These are phyloP conservation scores for Paecilomyces formosus DNA, from an alignment of 2,329 filamentous ascomycete genomes.

Conservation along the genomic window DNA sequence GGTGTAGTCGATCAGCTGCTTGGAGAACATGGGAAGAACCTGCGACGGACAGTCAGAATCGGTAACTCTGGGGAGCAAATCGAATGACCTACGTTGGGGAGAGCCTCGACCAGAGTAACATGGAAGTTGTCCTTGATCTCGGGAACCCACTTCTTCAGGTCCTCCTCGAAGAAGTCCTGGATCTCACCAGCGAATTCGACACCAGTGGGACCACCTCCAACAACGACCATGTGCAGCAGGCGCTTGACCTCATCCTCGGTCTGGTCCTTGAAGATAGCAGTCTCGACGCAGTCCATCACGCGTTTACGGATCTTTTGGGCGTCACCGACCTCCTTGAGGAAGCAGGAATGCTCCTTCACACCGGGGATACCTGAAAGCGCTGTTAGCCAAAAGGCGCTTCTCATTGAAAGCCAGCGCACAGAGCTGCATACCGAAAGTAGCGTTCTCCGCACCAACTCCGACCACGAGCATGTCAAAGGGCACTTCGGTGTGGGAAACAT, in stretches of 20 bases:
- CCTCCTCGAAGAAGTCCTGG: conserved; percentile 97
- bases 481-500: conserved; percentile 74
- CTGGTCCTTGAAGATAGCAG: conserved; percentile 97
- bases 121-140: conserved; percentile 93
- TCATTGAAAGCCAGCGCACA: not conserved
- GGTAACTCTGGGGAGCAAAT: not conserved
- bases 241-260: conserved; percentile 79
- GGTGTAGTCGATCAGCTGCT: conserved; percentile 98
- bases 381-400: conserved; percentile 6
- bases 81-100: conserved; percentile 65
- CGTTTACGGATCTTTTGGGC: conserved; percentile 94
- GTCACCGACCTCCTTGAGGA: conserved; percentile 96
- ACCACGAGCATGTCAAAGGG: conserved; percentile 98
- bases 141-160: conserved; percentile 96
- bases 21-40: conserved; percentile 93
- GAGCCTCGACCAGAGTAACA: conserved; percentile 92
- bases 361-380: conserved; percentile 64
- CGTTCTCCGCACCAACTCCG: conserved; percentile 95
- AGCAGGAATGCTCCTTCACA: conserved; percentile 90
- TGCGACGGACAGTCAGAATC: conserved; percentile 13
- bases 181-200: conserved; percentile 98
- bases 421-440: conserved; percentile 68
- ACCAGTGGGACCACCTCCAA: conserved; percentile 88
- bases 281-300: conserved; percentile 99
- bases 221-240: conserved; percentile 95